Percentiles rank a stretch among this genome's conserved stretches.
Conservation (phyloP, 2,329 filamentous ascomycete genomes). For the Diaporthe vaccinii region DNA sequence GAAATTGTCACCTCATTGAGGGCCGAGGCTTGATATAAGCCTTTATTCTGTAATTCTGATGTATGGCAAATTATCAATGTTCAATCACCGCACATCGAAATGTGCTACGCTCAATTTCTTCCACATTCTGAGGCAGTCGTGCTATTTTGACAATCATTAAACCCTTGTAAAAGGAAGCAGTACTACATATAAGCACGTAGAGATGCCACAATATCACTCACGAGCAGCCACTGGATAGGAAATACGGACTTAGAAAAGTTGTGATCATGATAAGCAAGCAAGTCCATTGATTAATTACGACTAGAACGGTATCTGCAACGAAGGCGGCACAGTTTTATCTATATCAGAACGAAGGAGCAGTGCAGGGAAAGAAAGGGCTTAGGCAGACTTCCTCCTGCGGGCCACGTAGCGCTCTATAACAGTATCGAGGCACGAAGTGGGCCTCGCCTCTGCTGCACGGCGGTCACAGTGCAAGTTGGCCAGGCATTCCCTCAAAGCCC, state of each 20-base stretch:
- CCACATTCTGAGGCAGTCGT: neutral
- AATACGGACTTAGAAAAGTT: neutral
- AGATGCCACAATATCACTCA: neutral
- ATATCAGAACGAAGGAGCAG: no score
- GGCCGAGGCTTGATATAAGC: neutral
- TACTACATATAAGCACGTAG: neutral
- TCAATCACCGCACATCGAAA: neutral
- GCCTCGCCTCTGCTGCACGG: neutral
- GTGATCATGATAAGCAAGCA: neutral
- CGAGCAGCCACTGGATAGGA: neutral
- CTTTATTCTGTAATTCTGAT: neutral
- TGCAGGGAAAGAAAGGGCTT: neutral
- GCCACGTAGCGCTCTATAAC: neutral
- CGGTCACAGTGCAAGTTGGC: neutral
- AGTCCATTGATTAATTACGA: neutral
- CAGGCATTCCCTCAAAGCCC: neutral
- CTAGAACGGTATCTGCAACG: no score
- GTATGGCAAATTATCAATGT: neutral
- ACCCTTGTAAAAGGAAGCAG: neutral
- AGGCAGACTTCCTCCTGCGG: neutral
- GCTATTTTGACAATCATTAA: neutral
- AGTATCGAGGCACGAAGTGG: neutral
- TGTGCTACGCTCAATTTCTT: neutral
- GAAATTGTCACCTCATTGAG: neutral
- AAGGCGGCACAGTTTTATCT: no score